Base-by-base conservation (phyloP, 495 filamentous ascomycete genomes). In the Podospora tetraspora region DNA sequence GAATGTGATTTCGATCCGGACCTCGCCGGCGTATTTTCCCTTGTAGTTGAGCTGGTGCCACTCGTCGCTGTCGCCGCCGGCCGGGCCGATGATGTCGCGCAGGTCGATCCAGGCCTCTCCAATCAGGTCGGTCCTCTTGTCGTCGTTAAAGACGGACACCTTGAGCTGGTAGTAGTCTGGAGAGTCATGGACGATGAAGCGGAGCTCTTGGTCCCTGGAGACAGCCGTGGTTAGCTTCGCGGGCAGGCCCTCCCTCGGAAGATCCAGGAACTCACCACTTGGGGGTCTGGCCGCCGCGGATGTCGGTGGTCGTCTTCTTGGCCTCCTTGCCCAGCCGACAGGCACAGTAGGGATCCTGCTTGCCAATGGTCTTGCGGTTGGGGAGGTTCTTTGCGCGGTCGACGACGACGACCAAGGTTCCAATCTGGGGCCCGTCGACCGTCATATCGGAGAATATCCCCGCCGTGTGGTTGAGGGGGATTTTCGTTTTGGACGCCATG, bases 261-360 rank as follows among this genome's bases (percentile, higher is more conserved):
- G 25, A 5, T n/a, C 57, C 7, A 1, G 4, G 62, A 59, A 74
- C 89, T 74, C 87, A 95, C 95, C 95, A 99, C 87, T 85, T 89
- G 10, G 95, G 95, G 30, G 94, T 98, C 80, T 99, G 95, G 58
- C 95, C 95, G 68, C 95, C 95, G 74, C 95, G 84, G 69, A 93
- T 88, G 80, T 99, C 96, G 7, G 94, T 97, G 29, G 91, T 91
- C 2, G 95, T 99, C 81, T 97, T 97, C 84, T 96, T 97, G 21
- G 94, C 96, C 79, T 98, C 94, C 78, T 99, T 99, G 11, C 94
- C 95, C 32, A 99, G 79, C 59, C 95, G 85, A 43, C 92, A 93
- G 60, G 96, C 94, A 79, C 93, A 97, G 76, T 97, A 99, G 8
- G 96, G 94, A 77, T 97, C 93, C 80, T 99, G 95, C 81, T 99